Evolutionary conservation across 208 protist genomes (phyloP), one percentile per base, ranked within the genome.

Genomic region (Vickermania ingenoplastis): DNA sequence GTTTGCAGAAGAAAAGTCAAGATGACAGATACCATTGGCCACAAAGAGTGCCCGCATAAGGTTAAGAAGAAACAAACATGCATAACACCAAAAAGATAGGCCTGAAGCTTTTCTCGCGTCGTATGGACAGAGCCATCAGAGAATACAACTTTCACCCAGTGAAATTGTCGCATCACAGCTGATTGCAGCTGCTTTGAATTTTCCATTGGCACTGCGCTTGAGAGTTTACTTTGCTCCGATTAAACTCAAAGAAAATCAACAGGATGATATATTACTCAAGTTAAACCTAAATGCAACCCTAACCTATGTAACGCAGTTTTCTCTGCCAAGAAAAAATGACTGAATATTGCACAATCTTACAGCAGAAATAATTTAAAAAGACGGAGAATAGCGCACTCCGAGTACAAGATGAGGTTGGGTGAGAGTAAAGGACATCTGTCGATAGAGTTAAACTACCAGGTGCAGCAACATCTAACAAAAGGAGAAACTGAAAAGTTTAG

Each of bases 111-210:
- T 29, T 79, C 66, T 24, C 57, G 51, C 1, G n/a, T 30, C 0
- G 74, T 79, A 51, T 79, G 65, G 5, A 69, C 68, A 2, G 59
- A 31, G 14, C 75, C 71, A 24, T 82, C 59, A 1, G 63, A 73
- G 31, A 91, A 45, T 3, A 91, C 63, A 14, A 87, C 65, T n/a
- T 57, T 50, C 7, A 91, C 57, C 83, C 83, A 91, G 26, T 83
- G 59, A 24, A 85, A 77, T 65, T 91, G 83, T 45, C 77, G 70
- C 56, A 63, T 27, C n/a, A 91, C 29, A 1, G 83, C 79, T 25
- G 84, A 69, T 17, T 41, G 7, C 54, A 22, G 83, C 53, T 21
- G 66, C 52, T 23, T 68, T 63, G 17, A 62, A 55, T 14, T 31
- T 62, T 26, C 58, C 66, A 65, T 77, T 78, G 13, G 26, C 53